Conservation (phyloP, 2,329 filamentous ascomycete species). For the Fusarium xylarioides region DNA sequence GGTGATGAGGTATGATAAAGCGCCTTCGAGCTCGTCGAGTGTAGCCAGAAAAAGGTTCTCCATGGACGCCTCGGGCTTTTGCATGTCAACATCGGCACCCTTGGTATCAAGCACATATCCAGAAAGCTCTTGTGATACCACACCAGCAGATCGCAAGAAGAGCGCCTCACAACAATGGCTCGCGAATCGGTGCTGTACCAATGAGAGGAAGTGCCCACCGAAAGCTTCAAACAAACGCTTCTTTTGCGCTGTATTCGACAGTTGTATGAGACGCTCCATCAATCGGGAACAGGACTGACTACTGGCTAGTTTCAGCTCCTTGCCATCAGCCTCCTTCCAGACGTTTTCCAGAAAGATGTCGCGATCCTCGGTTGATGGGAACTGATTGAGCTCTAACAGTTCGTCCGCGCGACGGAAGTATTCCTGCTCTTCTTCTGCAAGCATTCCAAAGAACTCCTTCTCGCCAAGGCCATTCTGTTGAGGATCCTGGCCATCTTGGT, state of each 20-base stretch:
- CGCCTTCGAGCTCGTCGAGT: slow-evolving; percentile 86
- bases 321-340: slow-evolving; percentile 85
- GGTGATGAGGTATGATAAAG: slow-evolving; percentile 83
- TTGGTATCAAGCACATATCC: slow-evolving; percentile 56
- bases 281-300: slow-evolving; percentile 94
- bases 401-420: slow-evolving; percentile 93
- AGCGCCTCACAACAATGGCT: slow-evolving; percentile 97
- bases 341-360: slow-evolving; percentile 80
- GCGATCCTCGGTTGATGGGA: slow-evolving; percentile 78
- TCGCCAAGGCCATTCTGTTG: slow-evolving; percentile 55
- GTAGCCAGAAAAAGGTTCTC: slow-evolving; percentile 86
- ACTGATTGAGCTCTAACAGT: slow-evolving; percentile 89
- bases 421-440: slow-evolving; percentile 92
- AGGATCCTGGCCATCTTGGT: slow-evolving; percentile 37
- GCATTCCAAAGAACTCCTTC: slow-evolving; percentile 88
- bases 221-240: slow-evolving; percentile 89
- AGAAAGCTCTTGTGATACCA: slow-evolving; percentile 77
- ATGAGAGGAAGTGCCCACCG: slow-evolving; percentile 83
- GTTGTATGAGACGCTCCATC: slow-evolving; percentile 88
- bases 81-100: slow-evolving; percentile 54
- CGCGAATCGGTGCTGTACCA: slow-evolving; percentile 95
- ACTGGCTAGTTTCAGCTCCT: slow-evolving; percentile 94
- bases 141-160: slow-evolving; percentile 82
- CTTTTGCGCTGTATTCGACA: slow-evolving; percentile 81
- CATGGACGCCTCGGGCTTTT: slow-evolving; percentile 70